phyloP scores from a whole-genome alignment of 306 rosid species.

The Dalbergia cultrata region DNA sequence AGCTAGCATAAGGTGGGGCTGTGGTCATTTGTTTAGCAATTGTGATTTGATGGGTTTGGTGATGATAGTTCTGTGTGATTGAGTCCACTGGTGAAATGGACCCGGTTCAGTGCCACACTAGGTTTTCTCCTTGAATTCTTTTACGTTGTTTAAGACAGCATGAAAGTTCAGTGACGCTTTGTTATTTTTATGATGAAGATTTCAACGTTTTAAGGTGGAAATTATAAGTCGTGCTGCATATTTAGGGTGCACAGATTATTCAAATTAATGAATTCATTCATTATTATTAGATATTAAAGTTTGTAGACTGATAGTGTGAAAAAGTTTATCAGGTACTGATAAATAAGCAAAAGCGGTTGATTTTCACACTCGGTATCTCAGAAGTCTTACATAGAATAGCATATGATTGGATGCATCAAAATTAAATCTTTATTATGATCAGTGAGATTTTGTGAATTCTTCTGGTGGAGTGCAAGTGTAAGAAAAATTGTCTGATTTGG shows the following conservation, averaged over 20 bases:
- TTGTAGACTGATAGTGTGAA: no score
- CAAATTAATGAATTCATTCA: not conserved
- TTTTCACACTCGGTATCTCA: no score
- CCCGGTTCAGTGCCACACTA: not conserved
- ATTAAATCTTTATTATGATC: not conserved
- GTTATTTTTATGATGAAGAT: not conserved
- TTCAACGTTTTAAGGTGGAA: not conserved
- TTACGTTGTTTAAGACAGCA: not conserved
- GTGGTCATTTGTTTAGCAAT: not conserved
- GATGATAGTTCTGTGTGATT: not conserved
- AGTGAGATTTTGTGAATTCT: not conserved
- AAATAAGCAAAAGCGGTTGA: no score
- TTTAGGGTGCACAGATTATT: not conserved
- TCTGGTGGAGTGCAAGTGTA: conserved; percentile 32
- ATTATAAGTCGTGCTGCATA: conserved; percentile 2
- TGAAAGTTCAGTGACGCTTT: not conserved
- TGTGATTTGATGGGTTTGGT: not conserved
- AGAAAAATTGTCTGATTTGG: conserved; percentile 11
- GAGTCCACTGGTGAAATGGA: not conserved
- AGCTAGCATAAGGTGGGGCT: not conserved
- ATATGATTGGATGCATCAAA: no score
- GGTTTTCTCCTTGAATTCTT: not conserved
- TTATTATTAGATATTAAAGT: not conserved
- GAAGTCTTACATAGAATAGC: no score
- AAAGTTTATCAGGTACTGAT: no score